phyloP scores from a whole-genome alignment of 306 rosid genomes.

The Arachis stenosperma region DNA sequence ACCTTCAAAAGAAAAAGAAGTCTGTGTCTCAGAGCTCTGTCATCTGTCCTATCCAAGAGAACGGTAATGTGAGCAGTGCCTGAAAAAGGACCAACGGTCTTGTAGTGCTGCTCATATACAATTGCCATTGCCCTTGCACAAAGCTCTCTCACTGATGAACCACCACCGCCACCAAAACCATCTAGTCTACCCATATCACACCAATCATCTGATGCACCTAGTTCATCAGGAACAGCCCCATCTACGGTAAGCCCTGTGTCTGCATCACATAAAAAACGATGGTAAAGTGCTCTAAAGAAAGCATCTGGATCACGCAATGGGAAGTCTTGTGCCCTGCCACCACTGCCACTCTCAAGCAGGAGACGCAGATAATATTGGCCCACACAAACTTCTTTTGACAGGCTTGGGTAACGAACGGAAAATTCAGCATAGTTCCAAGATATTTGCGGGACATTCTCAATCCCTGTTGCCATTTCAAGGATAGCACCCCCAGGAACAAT shows the following conservation, averaged over 20 bases:
- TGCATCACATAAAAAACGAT: slow-evolving; percentile 95
- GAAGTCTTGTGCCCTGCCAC: slow-evolving; percentile 93
- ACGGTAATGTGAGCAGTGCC: slow-evolving; percentile 96
- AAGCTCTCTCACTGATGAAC: slow-evolving; percentile 95
- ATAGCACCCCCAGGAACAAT: slow-evolving; percentile 83
- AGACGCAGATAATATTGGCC: slow-evolving; percentile 97
- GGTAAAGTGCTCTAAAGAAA: slow-evolving; percentile 93
- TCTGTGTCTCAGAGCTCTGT: slow-evolving; percentile 98
- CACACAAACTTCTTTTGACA: slow-evolving; percentile 98
- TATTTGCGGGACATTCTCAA: slow-evolving; percentile 77
- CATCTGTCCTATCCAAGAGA: slow-evolving; percentile 97
- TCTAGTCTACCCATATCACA: slow-evolving; percentile 98
- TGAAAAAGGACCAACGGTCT: slow-evolving; percentile 85
- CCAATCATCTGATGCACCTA: slow-evolving; percentile 99
- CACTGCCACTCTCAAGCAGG: slow-evolving; percentile 95
- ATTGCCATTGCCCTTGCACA: slow-evolving; percentile 99
- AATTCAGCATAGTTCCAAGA: slow-evolving; percentile 99
- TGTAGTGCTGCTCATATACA: slow-evolving; percentile 94
- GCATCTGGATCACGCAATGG: slow-evolving; percentile 97
- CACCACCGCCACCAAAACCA: slow-evolving; percentile 99
- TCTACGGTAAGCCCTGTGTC: slow-evolving; percentile 96
- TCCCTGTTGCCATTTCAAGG: slow-evolving; percentile 59
- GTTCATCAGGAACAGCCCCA: slow-evolving; percentile 97
- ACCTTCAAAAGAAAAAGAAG: slow-evolving; percentile 98
- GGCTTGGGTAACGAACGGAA: slow-evolving; percentile 86